Evolutionary conservation across 2,329 filamentous ascomycete genomes (phyloP), one percentile per base, ranked within the genome.

Genomic region (Pseudogymnoascus sp.): DNA sequence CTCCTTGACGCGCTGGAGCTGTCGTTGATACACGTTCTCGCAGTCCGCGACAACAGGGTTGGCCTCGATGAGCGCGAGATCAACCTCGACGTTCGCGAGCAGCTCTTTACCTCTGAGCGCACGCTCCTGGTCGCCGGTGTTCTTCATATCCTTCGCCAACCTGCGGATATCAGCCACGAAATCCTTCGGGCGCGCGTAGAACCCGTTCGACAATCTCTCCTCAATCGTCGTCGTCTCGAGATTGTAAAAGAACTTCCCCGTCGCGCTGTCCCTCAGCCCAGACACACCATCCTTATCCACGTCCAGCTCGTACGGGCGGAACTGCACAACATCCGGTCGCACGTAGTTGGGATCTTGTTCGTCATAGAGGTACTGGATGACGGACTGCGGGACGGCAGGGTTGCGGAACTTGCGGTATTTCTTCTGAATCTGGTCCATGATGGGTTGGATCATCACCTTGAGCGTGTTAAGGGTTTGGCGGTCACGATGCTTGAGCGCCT

Each of bases 341-440:
- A 88, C 83, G 66, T 79, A 84, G 69, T 84, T 85, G 8, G 92
- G 91, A 68, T 96, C 87, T 38, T 87, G 83, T 73, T 97, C 93
- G 28, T 91, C 87, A 70, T 91, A 90, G 1, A 97, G 80, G 73
- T 97, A 96, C 18, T 86, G 82, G 64, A 96, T 91, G 67, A 87
- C 83, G 10, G 77, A 75, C 61, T 90, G 87, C 1, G 90, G 85
- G 65, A 99, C 88, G 44, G 91, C 85, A 1, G 91, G 88, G 63
- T 87, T 86, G 65, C 92, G 84, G 77, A 97, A 97, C 69, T 91
- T 91, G 73, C 89, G 90, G 77, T 96, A 96, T 73, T 89, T 92
- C 66, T 83, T 82, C 74, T 96, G 95, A 73, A 99, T 91, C 76
- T 97, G 91, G 69, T 99, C 93, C 92, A 99, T 97, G 69, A 97